phyloP scores from a whole-genome alignment of 2,329 filamentous ascomycete species.

The Ophiosphaerella herpotricha region DNA sequence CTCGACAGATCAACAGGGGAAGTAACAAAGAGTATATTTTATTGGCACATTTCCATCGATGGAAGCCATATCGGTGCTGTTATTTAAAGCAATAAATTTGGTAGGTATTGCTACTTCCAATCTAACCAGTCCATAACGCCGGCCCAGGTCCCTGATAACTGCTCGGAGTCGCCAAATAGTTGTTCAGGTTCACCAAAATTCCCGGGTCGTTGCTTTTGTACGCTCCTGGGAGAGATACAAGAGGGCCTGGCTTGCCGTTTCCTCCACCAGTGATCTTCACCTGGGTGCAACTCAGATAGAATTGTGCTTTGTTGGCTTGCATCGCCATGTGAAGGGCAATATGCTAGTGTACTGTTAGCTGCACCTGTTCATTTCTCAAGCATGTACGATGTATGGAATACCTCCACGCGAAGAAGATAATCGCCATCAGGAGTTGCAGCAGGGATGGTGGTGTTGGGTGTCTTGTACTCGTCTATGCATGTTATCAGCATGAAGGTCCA shows the following conservation, averaged over 20 bases:
- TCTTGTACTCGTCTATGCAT: constrained; percentile 30
- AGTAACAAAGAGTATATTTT: no score
- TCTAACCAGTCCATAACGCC: constrained; percentile 28
- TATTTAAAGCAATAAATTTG: not conserved
- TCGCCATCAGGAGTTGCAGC: constrained; percentile 44
- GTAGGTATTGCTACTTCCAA: not conserved
- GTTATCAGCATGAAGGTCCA: not conserved
- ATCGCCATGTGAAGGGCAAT: constrained; percentile 45
- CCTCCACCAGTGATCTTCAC: constrained; percentile 50
- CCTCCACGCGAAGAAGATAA: constrained; percentile 45
- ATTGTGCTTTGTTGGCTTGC: constrained; percentile 41
- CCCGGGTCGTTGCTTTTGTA: constrained; percentile 33
- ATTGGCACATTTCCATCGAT: no score
- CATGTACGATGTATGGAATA: no score
- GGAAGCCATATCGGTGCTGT: no score
- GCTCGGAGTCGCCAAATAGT: constrained; percentile 18
- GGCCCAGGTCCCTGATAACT: constrained; percentile 30
- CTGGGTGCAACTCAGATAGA: constrained; percentile 50
- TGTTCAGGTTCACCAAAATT: constrained; percentile 29
- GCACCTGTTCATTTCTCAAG: no score
- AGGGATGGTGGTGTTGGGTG: constrained; percentile 44
- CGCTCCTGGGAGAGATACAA: constrained; percentile 28
- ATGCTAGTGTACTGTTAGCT: constrained; percentile 12
- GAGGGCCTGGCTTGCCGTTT: constrained; percentile 42
- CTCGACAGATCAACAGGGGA: no score